Evolutionary conservation across 1,284 basidiomycete species (phyloP), one percentile per base, ranked within the genome.

Genomic region (Heterobasidion irregulare): DNA sequence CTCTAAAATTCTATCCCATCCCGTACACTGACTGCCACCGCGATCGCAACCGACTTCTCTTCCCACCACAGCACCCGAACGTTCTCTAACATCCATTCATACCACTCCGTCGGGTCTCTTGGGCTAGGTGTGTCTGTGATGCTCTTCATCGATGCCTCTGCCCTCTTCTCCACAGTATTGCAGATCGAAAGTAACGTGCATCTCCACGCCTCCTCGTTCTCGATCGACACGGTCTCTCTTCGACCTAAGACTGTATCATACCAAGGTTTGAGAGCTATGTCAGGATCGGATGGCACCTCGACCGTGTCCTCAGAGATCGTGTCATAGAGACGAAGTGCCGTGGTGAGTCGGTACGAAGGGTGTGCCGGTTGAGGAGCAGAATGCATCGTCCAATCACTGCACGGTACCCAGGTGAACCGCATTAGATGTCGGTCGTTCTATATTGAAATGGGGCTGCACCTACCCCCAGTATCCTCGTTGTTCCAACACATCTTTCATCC

Each of bases 391-490:
- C 89, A 92, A 53, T 90, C 80, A 34, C 92, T 92, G 60, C 26
- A 34, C 36, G 41, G 35, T 56, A 16, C 43, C 47, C 49, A 52
- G 55, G 55, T 59, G 56, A 49, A 59, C 46, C 57, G 52, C 51
- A 38, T 50, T 19, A 43, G 26, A 55, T 36, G 45, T 50, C 18
- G 41, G 46, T 35, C 36, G 8, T 50, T 48, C 41, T 56, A 45
- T 35, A 48, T 18, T 47, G 47, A 50, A 50, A 57, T 36, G 52
- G 45, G 53, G 18, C n/a, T 8, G 2, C 10, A 65, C 72, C 61
- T 68, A 92, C 92, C 83, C 82, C 86, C 87, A 92, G 63, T 92
- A 94, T 6, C 82, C 81, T 59, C 84, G 76, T 10, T 70, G 68
- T 47, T 77, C 65, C 35, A 94, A 72, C 2, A 76, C 61, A 19